These are phyloP conservation scores for Pseudogymnoascus sp. DNA, from an alignment of 2,329 filamentous ascomycete genomes.

Conservation along the genomic window DNA sequence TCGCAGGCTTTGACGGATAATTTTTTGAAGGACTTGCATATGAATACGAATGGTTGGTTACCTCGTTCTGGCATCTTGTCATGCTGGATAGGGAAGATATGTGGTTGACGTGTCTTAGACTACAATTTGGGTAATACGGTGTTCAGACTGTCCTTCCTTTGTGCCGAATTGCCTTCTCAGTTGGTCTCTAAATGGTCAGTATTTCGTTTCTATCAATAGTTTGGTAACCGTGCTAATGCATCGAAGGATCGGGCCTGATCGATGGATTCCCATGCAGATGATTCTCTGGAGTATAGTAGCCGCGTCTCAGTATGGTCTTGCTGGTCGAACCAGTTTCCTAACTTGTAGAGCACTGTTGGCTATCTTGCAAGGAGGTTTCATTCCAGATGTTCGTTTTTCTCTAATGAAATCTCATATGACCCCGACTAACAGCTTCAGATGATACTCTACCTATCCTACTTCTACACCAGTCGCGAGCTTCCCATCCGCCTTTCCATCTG, in stretches of 20 bases:
- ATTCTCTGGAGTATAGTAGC: constrained; percentile 47
- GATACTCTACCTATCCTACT: constrained; percentile 24
- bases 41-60: constrained; percentile 37
- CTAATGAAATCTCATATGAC: constrained; percentile 42
- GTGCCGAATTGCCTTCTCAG: constrained; percentile 52
- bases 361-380: constrained; percentile 24
- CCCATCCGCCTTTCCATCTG: constrained; percentile 22
- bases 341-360: constrained; percentile 20
- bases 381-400: constrained; percentile 39
- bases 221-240: constrained; percentile 50
- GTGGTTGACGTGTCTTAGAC: constrained; percentile 23
- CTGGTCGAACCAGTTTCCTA: constrained; percentile 29
- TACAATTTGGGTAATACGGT: constrained; percentile 40
- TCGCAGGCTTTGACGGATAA: constrained; percentile 52
- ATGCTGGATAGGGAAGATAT: neutral
- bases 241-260: constrained; percentile 47
- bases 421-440: constrained; percentile 34
- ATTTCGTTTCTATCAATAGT: constrained; percentile 45
- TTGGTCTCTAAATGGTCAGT: constrained; percentile 38
- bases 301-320: constrained; percentile 39
- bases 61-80: neutral
- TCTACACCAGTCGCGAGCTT: constrained; percentile 24
- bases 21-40: constrained; percentile 45
- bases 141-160: constrained; percentile 32
- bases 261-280: constrained; percentile 44